Conservation (phyloP, 768 basidiomycete species). For the Tulasnella sp. region DNA sequence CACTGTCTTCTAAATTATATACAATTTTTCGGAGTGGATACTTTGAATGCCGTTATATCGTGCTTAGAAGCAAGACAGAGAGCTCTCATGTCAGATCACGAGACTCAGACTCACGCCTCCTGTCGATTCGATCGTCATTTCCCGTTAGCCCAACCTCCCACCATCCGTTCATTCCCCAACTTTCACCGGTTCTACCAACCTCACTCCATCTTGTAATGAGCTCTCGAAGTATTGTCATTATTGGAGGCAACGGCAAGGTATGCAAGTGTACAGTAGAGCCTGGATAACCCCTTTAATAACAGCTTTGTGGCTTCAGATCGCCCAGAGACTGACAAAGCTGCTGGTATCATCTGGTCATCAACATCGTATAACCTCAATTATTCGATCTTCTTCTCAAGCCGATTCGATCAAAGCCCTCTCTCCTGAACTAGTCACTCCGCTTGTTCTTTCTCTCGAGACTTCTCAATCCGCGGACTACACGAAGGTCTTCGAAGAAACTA, state of each 20-base stretch:
- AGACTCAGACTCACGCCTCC: not conserved
- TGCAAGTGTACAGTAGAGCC: conserved; percentile 19
- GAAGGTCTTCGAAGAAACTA: conserved; percentile 46
- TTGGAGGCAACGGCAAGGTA: conserved; percentile 60
- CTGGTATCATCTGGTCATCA: conserved; percentile 16
- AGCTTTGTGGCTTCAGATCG: not conserved
- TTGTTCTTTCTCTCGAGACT: conserved; percentile 62
- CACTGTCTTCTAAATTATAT: not conserved
- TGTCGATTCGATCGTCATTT: not conserved
- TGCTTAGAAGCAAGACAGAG: not conserved
- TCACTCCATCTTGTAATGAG: not conserved
- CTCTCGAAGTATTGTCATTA: conserved; percentile 50
- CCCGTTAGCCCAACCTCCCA: not conserved
- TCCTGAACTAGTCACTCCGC: conserved; percentile 44
- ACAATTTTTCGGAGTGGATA: not conserved
- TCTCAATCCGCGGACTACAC: conserved; percentile 53
- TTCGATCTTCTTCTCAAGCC: not conserved
- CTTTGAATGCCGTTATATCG: not conserved
- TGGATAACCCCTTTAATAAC: not conserved
- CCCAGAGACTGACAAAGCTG: conserved; percentile 24
- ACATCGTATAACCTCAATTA: conserved; percentile 19
- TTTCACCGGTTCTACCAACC: not conserved
- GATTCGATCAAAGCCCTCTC: conserved; percentile 27
- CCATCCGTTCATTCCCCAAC: too few species aligned
- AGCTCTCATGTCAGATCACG: not conserved